Base-by-base conservation (phyloP, 1,139 yeast genomes). In the Lodderomyces parapsilosis region DNA sequence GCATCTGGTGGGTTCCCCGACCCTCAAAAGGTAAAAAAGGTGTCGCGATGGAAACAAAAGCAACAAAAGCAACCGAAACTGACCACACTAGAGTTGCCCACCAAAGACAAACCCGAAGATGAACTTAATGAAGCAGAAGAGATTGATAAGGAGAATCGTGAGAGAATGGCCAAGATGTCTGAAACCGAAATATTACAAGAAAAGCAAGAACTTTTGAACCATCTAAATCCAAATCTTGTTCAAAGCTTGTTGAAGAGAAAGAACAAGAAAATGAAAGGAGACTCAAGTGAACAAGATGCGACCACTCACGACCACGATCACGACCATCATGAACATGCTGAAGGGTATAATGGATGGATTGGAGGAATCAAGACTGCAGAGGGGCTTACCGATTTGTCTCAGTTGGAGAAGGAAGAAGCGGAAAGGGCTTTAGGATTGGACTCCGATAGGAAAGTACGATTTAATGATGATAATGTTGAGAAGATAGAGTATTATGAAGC, bases 61-160 rank as follows among this genome's bases (percentile, higher is more conserved):
- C 48, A 48, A 38, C 38, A 43, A 36, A 37, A 41, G 24, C 19
- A 32, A 36, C 11, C 30, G 38, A 22, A 35, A 39, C 28, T 24
- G 31, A 6, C 27, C 35, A 17, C 34, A 40, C 25, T 33, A 34
- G 17, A 31, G 35, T 18, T 17, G 17, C 39, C 25, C 19, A 23
- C 30, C 18, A 31, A 34, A 36, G 22, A 42, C 20, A 31, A 36
- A 36, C 22, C 40, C 17, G 18, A 19, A 11, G 35, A 32, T 27
- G 42, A 39, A 25, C 24, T 31, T 34, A 33, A 31, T 7, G 96
- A 88, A 53, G 78, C 83, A 1, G 91, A 84, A 52, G 76, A 78
- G 56, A 87, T 91, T 28, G 93, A 88, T 59, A 60, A 75, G 44
- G 96, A 91, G 56, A 91, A 91, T 60, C 59, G 86, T 50, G 79